Base-by-base conservation (phyloP, 176 grass and related monocot genomes). In the Elaeis guineensis region DNA sequence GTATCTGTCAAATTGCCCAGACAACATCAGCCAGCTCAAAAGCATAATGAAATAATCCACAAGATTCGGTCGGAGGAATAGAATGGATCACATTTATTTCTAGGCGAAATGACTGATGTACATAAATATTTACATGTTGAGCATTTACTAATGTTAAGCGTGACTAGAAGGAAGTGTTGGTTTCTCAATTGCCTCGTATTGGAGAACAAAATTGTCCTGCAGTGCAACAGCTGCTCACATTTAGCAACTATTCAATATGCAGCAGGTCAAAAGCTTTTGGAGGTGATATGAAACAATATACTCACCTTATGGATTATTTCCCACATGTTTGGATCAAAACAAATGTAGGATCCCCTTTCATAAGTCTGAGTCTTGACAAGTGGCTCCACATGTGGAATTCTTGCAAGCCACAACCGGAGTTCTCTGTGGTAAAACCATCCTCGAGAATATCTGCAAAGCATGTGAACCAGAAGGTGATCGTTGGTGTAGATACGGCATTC, bases 361-460 rank as follows among this genome's bases (percentile, higher is more conserved):
- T 83, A 89, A 6, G 62, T 16, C 73, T 79, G 78, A 35, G 84
- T 69, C 69, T 92, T 98, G 21, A 83, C 76, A 75, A 85, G 57
- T 23, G 81, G 79, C 65, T 98, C 93, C 51, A 79, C 20, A 50
- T 90, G 87, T 56, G 83, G 9, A 44, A 44, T 54, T 76, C 74
- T 89, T 67, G 60, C 75, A 57, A 98, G 63, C 93, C 93, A 98
- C 14, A 81, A 54, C 25, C 73, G 58, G 49, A 80, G 26, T 65
- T 92, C 87, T 82, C 54, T 98, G 56, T 98, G 93, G 82, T 98
- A 98, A 82, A 92, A 85, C 93, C 93, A 98, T 67, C 87, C 84
- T 67, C 87, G 84, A 17, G 63, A 71, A 69, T 80, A 98, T 57
- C 93, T 98, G 70, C 54, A 68, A 16, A 55, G 18, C 4, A 44